These are phyloP conservation scores for Actinomortierella wolfii DNA, from an alignment of 371 early-diverging fungal genomes.

Conservation along the genomic window DNA sequence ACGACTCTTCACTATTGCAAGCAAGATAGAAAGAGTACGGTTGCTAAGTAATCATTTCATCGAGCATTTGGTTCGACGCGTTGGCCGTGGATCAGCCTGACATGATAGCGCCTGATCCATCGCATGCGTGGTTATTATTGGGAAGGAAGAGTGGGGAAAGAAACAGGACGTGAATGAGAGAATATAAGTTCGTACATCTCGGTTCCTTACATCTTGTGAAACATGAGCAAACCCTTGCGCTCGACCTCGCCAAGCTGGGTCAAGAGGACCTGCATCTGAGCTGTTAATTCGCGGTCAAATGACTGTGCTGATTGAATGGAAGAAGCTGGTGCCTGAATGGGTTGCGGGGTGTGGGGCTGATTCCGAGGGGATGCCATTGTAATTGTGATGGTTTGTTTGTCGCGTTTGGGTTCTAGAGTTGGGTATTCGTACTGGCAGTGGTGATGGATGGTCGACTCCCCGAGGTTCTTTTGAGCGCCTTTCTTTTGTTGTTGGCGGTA, in stretches of 20 bases:
- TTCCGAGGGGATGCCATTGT: conserved; percentile 38
- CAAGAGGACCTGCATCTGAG: conserved; percentile 24
- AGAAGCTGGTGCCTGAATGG: conserved; percentile 2
- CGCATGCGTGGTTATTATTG: too few relatives aligned
- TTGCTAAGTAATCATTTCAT: neutral
- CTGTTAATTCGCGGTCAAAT: conserved; percentile 37
- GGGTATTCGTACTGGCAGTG: too few relatives aligned
- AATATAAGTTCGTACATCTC: too few relatives aligned
- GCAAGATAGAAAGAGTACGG: neutral
- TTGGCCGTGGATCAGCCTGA: too few relatives aligned
- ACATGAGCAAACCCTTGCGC: conserved; percentile 43
- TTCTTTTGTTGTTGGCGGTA: neutral
- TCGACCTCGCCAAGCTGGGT: conserved; percentile 41
- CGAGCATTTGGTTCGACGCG: too few relatives aligned
- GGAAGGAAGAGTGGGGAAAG: too few relatives aligned
- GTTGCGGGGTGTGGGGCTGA: conserved; percentile 8
- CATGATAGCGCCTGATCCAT: too few relatives aligned
- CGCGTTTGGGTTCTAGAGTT: too few relatives aligned
- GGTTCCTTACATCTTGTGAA: conserved; percentile 42
- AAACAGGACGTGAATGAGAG: too few relatives aligned
- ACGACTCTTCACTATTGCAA: conserved; percentile 33
- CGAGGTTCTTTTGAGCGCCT: too few relatives aligned
- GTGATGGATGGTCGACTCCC: too few relatives aligned
- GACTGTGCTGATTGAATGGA: conserved; percentile 22
- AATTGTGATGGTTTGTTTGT: conserved; percentile 29